Evolutionary conservation across 345 rosid species (phyloP).

Genomic region (Populus ilicifolia): DNA sequence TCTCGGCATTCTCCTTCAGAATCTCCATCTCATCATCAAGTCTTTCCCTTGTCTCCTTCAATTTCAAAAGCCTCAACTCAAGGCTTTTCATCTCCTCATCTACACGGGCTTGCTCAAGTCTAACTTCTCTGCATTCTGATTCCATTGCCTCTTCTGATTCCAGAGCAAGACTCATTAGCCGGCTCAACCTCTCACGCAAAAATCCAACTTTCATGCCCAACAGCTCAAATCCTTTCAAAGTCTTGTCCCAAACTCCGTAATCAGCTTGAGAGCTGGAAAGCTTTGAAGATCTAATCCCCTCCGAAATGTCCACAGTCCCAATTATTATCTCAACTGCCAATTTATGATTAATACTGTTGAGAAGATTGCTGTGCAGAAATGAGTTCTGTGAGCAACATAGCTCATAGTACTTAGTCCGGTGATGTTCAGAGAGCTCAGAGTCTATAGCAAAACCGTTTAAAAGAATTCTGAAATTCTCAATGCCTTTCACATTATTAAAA

Average conservation of each 20-base stretch:
- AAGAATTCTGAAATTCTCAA: conserved; percentile 32
- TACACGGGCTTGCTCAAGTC: conserved; percentile 22
- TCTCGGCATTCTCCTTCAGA: conserved; percentile 20
- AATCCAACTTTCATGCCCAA: conserved; percentile 50
- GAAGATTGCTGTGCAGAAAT: conserved; percentile 39
- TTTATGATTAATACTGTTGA: conserved; percentile 38
- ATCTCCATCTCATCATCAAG: conserved; percentile 31
- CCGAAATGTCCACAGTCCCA: conserved; percentile 42
- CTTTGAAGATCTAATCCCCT: conserved; percentile 37
- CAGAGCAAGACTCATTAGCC: conserved; percentile 25
- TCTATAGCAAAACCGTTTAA: conserved; percentile 30
- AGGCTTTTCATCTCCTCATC: conserved; percentile 30
- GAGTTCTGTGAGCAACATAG: conserved; percentile 40
- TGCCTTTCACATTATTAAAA: conserved; percentile 22
- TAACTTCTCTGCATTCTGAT: conserved; percentile 20
- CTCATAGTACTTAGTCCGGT: conserved; percentile 35
- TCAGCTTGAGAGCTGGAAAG: conserved; percentile 28
- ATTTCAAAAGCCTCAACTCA: conserved; percentile 21
- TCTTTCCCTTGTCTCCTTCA: conserved; percentile 24
- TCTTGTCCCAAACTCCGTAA: conserved; percentile 42
- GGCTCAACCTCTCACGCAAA: conserved; percentile 29
- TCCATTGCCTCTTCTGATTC: conserved; percentile 28
- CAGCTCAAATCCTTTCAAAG: conserved; percentile 48
- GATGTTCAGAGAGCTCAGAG: conserved; percentile 32
- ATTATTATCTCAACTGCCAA: conserved; percentile 47